Conservation (phyloP, 768 basidiomycete species). For the Auricularia sp. region DNA sequence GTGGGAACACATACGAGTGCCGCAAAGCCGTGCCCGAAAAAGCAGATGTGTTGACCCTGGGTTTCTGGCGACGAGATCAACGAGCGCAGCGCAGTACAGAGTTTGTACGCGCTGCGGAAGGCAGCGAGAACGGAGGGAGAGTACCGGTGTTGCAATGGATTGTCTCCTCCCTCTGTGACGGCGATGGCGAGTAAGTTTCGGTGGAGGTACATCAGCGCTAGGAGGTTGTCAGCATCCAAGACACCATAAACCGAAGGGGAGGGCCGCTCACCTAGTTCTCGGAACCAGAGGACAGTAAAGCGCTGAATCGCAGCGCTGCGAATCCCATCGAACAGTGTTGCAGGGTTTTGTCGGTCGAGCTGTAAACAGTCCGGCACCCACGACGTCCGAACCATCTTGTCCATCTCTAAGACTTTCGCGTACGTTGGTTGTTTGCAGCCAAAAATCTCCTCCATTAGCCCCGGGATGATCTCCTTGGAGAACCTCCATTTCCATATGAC, state of each 20-base stretch:
- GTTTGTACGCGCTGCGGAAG: neutral
- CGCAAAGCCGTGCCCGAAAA: neutral
- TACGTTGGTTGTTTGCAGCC: neutral
- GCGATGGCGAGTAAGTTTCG: neutral
- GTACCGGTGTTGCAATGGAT: neutral
- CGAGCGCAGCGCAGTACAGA: neutral
- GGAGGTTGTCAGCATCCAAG: no score
- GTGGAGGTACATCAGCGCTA: neutral
- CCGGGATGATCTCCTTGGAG: neutral
- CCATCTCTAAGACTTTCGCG: neutral
- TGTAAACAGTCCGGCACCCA: neutral
- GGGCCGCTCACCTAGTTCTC: neutral
- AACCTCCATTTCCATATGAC: neutral
- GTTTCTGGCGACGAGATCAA: neutral
- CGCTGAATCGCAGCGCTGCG: neutral
- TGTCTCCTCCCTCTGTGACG: neutral
- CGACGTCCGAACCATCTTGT: neutral
- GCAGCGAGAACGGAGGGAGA: neutral
- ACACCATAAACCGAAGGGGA: no score
- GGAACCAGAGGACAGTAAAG: neutral
- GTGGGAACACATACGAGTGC: neutral
- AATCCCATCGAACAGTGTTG: neutral
- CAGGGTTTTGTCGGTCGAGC: neutral
- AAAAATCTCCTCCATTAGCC: neutral
- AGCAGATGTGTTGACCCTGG: neutral